Percentiles rank a stretch among this genome's conserved stretches.
These are phyloP conservation scores for Strobilomyces confusus DNA, from an alignment of 768 basidiomycete genomes.

Conservation along the genomic window DNA sequence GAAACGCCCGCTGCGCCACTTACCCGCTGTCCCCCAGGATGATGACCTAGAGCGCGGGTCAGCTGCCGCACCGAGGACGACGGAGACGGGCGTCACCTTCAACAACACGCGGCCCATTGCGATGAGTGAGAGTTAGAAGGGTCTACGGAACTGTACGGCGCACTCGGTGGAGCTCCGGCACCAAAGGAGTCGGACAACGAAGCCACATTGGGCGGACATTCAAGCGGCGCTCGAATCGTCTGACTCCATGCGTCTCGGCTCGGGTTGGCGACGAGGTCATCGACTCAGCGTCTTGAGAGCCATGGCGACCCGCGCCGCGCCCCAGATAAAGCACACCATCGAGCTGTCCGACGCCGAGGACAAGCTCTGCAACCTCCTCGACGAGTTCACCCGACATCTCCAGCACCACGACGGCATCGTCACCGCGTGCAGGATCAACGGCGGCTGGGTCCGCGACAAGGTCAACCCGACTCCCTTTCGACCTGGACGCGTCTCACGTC, in stretches of 20 bases:
- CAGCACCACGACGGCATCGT: constrained; percentile 47
- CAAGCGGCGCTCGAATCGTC: constrained; percentile 24
- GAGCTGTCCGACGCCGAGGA: constrained; percentile 65
- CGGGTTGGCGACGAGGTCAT: constrained; percentile 7
- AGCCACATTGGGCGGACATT: constrained; percentile 20
- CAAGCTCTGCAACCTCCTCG: constrained; percentile 69
- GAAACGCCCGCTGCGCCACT: constrained; percentile 24
- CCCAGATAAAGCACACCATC: constrained; percentile 37
- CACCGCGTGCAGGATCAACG: constrained; percentile 85
- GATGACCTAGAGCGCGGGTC: constrained; percentile 66
- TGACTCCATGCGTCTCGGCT: constrained; percentile 6
- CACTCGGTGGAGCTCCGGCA: constrained; percentile 21
- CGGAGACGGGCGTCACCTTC: constrained; percentile 50
- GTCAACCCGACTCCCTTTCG: constrained; percentile 39
- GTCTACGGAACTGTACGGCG: background rate
- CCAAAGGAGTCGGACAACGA: background rate
- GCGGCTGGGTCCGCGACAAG: constrained; percentile 99
- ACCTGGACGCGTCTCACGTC: constrained; percentile 11
- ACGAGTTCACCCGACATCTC: constrained; percentile 66
- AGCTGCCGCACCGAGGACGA: constrained; percentile 4
- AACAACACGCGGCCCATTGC: constrained; percentile 81
- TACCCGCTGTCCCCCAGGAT: constrained; percentile 98
- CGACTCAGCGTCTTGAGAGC: constrained; percentile 7
- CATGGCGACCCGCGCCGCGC: constrained; percentile 33
- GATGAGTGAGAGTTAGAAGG: background rate